A percentile compares a stretch with the other conserved stretches of the same genome.
These are phyloP conservation scores for Globisporangium orthogonon DNA, from an alignment of 352 stramenopile species.

Conservation along the genomic window DNA sequence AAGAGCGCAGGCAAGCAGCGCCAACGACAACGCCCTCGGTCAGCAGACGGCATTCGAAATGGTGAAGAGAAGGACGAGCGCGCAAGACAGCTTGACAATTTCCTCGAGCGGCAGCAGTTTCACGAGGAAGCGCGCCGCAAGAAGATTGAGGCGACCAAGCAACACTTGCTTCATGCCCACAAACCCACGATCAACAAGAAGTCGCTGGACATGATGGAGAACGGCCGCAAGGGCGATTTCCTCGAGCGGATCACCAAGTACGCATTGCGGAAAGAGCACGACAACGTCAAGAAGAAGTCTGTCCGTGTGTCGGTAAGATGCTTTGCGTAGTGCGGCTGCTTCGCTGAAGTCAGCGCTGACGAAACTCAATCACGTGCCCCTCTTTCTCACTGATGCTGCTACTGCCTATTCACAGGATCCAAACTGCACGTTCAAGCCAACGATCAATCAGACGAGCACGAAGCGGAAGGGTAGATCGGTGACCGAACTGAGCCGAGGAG, in stretches of 20 bases:
- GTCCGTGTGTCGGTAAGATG: constrained; percentile 45
- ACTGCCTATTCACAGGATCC: constrained; percentile 34
- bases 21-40: constrained; percentile 34
- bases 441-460: constrained; percentile 68
- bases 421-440: constrained; percentile 79
- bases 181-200: constrained; percentile 81
- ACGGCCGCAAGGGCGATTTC: constrained; percentile 76
- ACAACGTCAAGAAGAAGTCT: constrained; percentile 69
- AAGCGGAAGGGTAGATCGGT: constrained; percentile 62
- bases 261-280: constrained; percentile 71
- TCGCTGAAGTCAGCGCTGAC: neutral
- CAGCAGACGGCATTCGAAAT: constrained; percentile 32
- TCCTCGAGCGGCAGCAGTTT: constrained; percentile 69
- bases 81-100: constrained; percentile 50
- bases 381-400: neutral
- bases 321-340: neutral
- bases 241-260: constrained; percentile 74
- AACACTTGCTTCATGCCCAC: constrained; percentile 48
- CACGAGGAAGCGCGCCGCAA: constrained; percentile 61
- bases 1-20: neutral
- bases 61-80: constrained; percentile 48
- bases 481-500: constrained; percentile 73
- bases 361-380: neutral
- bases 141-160: constrained; percentile 55
- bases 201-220: constrained; percentile 72